Conservation (phyloP, 2,329 filamentous ascomycete genomes). For the Cadophora sp. region DNA sequence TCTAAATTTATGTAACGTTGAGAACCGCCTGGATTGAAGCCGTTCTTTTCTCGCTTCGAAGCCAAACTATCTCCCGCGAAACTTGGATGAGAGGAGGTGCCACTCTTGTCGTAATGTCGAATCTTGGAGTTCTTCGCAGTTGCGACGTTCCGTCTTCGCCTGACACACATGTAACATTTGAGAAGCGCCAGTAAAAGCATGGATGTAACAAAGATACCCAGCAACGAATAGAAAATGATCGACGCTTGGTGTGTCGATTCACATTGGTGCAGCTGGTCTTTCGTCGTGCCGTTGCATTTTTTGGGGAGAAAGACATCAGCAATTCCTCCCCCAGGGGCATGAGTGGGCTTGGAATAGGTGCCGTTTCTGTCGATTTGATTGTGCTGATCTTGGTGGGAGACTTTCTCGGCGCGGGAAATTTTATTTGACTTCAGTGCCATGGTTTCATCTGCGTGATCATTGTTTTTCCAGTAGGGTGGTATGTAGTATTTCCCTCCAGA, state of each 20-base stretch:
- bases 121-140: not conserved
- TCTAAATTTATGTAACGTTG: slow-evolving; percentile 25
- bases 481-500: slow-evolving; percentile 13
- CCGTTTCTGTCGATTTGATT: not conserved
- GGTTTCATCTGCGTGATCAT: not conserved
- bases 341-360: not conserved
- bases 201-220: slow-evolving; percentile 7
- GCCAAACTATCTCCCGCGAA: slow-evolving; percentile 17
- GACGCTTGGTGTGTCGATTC: slow-evolving; percentile 10
- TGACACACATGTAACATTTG: slow-evolving; percentile 1
- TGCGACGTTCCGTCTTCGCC: slow-evolving; percentile 1
- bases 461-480: slow-evolving; percentile 10
- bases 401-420: not conserved
- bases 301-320: slow-evolving; percentile 3
- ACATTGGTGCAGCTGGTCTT: not conserved
- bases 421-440: not conserved
- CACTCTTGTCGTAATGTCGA: slow-evolving; percentile 14
- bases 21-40: not conserved
- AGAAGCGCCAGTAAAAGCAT: slow-evolving; percentile 13
- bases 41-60: slow-evolving; percentile 10
- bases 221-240: slow-evolving; percentile 14
- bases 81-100: slow-evolving; percentile 13
- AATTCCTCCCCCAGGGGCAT: not conserved
- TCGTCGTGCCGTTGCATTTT: slow-evolving; percentile 11
- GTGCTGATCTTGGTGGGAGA: not conserved